Evolutionary conservation across 495 filamentous ascomycete species (phyloP).

Genomic region (Poronia punctata): DNA sequence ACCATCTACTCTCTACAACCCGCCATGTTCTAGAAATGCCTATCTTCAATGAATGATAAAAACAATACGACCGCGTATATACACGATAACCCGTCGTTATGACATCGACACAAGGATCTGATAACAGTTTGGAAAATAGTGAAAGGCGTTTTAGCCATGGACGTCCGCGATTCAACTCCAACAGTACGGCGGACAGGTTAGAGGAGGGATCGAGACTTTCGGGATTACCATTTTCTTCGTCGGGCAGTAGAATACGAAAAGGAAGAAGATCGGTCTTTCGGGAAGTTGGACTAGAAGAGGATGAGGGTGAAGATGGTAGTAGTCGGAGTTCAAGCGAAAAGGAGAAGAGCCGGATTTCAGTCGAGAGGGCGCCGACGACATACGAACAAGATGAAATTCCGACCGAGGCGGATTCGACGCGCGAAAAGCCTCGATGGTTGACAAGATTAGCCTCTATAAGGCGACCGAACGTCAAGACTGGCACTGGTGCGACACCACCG

Average conservation of each 20-base stretch:
- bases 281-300: conserved; percentile 38
- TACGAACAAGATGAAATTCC: conserved; percentile 8
- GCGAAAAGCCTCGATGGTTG: conserved; percentile 27
- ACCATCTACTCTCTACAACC: conserved; percentile 7
- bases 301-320: conserved; percentile 13
- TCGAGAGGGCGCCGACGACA: conserved; percentile 9
- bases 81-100: conserved; percentile 12
- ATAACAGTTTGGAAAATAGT: conserved; percentile 11
- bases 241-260: conserved; percentile 31
- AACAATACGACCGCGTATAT: conserved; percentile 1
- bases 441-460: conserved; percentile 27
- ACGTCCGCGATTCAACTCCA: conserved; percentile 41
- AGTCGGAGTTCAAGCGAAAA: conserved; percentile 12
- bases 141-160: conserved; percentile 8
- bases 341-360: conserved; percentile 19
- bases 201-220: conserved; percentile 33
- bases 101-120: conserved; percentile 15
- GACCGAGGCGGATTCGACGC: conserved; percentile 4
- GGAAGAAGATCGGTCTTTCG: conserved; percentile 38
- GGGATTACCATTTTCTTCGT: conserved; percentile 22
- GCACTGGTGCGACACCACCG: conserved; percentile 31
- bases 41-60: conserved; percentile 2
- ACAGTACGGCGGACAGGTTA: conserved; percentile 37
- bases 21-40: conserved; percentile 12
- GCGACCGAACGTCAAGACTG: conserved; percentile 35